phyloP scores from a whole-genome alignment of 2,329 filamentous ascomycete species.

The Fusarium globosum region DNA sequence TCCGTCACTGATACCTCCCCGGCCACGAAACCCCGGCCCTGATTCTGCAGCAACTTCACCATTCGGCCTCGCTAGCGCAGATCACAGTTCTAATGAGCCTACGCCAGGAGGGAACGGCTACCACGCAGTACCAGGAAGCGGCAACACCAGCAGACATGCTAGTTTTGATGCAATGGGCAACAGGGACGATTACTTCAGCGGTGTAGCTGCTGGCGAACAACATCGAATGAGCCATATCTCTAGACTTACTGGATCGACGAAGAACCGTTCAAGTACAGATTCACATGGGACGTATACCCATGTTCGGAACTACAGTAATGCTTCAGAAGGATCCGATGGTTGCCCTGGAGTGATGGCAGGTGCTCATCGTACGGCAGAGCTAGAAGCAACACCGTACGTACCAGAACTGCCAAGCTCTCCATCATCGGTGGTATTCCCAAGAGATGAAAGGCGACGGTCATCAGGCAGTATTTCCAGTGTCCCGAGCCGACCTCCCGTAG shows the following conservation, averaged over 20 bases:
- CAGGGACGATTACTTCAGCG: slow-evolving; percentile 47
- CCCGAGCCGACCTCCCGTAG: slow-evolving; percentile 39
- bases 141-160: slow-evolving; percentile 42
- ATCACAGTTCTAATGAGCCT: slow-evolving; percentile 46
- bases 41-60: slow-evolving; percentile 35
- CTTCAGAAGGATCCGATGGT: slow-evolving; percentile 56
- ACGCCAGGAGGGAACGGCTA: slow-evolving; percentile 44
- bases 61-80: slow-evolving; percentile 34
- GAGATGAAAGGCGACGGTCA: slow-evolving; percentile 45
- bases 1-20: slow-evolving; percentile 50
- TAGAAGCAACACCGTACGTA: slow-evolving; percentile 51
- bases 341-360: slow-evolving; percentile 43
- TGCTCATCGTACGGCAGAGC: slow-evolving; percentile 45
- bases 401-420: slow-evolving; percentile 52
- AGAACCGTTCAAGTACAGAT: slow-evolving; percentile 51
- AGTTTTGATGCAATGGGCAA: slow-evolving; percentile 46
- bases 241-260: slow-evolving; percentile 35
- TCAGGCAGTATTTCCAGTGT: slow-evolving; percentile 37
- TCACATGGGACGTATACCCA: slow-evolving; percentile 53
- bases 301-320: slow-evolving; percentile 56
- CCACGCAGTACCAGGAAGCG: slow-evolving; percentile 38
- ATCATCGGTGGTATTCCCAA: slow-evolving; percentile 28
- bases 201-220: slow-evolving; percentile 1
- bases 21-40: slow-evolving; percentile 41
- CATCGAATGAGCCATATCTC: slow-evolving; percentile 38